A percentile compares a stretch with the other conserved stretches of the same genome.
Evolutionary conservation across 2,329 filamentous ascomycete genomes (phyloP).

Genomic region (Hypoxylon sp.): DNA sequence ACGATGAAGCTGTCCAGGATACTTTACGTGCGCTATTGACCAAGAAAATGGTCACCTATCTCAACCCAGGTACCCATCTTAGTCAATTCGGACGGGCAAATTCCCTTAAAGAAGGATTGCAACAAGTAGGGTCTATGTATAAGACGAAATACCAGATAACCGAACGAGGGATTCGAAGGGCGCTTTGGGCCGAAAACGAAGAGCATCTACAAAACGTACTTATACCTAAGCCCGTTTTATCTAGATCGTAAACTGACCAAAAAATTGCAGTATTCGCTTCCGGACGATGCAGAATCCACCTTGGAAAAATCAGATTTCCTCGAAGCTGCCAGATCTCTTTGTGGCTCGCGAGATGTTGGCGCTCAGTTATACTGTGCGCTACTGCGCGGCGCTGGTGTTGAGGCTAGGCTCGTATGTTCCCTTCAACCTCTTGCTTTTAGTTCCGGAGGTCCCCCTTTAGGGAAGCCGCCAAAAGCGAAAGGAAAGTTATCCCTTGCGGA

Average conservation of each 20-base stretch:
- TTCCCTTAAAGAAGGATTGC: slow-evolving; percentile 84
- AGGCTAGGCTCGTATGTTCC: slow-evolving; percentile 89
- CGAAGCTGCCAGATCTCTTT: slow-evolving; percentile 75
- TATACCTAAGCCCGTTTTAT: slow-evolving; percentile 40
- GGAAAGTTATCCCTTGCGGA: slow-evolving; percentile 53
- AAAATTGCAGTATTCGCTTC: slow-evolving; percentile 66
- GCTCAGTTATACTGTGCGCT: slow-evolving; percentile 93
- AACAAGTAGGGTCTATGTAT: slow-evolving; percentile 77
- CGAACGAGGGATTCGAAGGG: slow-evolving; percentile 76
- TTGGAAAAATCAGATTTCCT: slow-evolving; percentile 81
- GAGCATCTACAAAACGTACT: slow-evolving; percentile 72
- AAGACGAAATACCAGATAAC: slow-evolving; percentile 78
- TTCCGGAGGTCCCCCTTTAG: slow-evolving; percentile 65
- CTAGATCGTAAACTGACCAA: slow-evolving; percentile 27
- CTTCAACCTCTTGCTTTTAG: slow-evolving; percentile 84
- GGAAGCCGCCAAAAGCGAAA: slow-evolving; percentile 58
- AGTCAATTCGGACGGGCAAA: slow-evolving; percentile 83
- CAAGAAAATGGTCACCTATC: slow-evolving; percentile 74
- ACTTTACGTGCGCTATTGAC: slow-evolving; percentile 75
- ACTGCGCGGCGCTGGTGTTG: slow-evolving; percentile 84
- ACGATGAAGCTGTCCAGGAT: slow-evolving; percentile 78
- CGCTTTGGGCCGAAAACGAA: slow-evolving; percentile 81
- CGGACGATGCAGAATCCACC: slow-evolving; percentile 76
- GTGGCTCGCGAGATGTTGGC: slow-evolving; percentile 90
- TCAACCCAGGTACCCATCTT: slow-evolving; percentile 77